phyloP scores from a whole-genome alignment of 2,329 filamentous ascomycete species.

The Dactylonectria macrodidyma region DNA sequence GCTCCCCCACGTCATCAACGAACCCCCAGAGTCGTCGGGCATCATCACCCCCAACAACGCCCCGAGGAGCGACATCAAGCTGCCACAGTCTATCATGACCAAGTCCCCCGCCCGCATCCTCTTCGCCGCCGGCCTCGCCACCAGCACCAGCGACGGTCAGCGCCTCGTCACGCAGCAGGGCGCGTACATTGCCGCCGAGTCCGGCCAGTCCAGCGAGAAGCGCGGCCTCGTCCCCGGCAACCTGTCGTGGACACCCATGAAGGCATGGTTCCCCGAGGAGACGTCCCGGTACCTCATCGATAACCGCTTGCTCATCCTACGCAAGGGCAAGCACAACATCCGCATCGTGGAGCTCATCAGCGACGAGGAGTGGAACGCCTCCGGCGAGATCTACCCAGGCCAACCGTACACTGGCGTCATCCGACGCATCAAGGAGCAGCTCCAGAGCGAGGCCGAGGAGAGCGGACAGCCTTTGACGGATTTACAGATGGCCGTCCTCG shows the following conservation, averaged over 20 bases:
- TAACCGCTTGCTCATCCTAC: slow-evolving; percentile 70
- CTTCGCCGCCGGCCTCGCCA: slow-evolving; percentile 71
- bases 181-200: slow-evolving; percentile 72
- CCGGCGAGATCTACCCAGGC: slow-evolving; percentile 68
- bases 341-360: slow-evolving; percentile 72
- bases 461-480: slow-evolving; percentile 50
- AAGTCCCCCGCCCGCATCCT: slow-evolving; percentile 73
- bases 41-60: slow-evolving; percentile 63
- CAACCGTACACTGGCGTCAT: slow-evolving; percentile 65
- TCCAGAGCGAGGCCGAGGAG: slow-evolving; percentile 54
- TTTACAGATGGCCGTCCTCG: slow-evolving; percentile 45
- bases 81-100: slow-evolving; percentile 71
- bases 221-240: slow-evolving; percentile 63
- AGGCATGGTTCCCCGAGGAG: slow-evolving; percentile 70
- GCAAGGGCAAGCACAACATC: slow-evolving; percentile 75
- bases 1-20: slow-evolving; percentile 50
- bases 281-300: slow-evolving; percentile 74
- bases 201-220: slow-evolving; percentile 52
- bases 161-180: slow-evolving; percentile 69
- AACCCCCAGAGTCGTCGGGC: slow-evolving; percentile 48
- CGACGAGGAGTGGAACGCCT: slow-evolving; percentile 67
- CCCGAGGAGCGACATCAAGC: slow-evolving; percentile 68
- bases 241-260: slow-evolving; percentile 74
- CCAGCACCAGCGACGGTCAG: slow-evolving; percentile 70
- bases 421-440: slow-evolving; percentile 58